Percentiles rank a stretch among this genome's conserved stretches.
These are phyloP conservation scores for Rhododendron molle DNA, from an alignment of 148 eudicot genomes.

Conservation along the genomic window DNA sequence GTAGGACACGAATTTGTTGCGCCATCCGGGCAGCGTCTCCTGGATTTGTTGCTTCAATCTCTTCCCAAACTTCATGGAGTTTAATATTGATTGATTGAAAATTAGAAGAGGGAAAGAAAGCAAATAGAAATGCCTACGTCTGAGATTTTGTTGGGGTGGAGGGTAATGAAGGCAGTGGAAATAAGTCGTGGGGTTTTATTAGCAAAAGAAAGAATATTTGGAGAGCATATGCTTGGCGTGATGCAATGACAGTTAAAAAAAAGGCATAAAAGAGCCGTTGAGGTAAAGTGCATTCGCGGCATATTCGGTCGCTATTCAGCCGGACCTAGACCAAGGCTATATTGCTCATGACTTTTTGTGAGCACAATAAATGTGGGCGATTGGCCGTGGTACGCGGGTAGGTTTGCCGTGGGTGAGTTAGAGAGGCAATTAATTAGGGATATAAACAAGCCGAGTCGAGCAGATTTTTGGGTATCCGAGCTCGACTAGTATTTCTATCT, in stretches of 20 bases:
- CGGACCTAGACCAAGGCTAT: slow-evolving; percentile 15
- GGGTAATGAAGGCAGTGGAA: background rate
- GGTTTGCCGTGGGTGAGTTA: background rate
- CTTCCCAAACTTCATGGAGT: slow-evolving; percentile 77
- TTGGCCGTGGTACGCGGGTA: background rate
- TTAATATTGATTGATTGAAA: background rate
- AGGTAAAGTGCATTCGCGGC: slow-evolving; percentile 38
- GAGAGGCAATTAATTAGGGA: background rate
- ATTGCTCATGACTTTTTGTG: slow-evolving; percentile 8
- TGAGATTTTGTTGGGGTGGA: background rate
- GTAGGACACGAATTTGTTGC: slow-evolving; percentile 67
- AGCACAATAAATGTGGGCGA: background rate
- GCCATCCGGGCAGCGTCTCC: slow-evolving; percentile 76
- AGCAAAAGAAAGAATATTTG: slow-evolving; percentile 41
- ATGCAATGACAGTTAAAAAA: slow-evolving; percentile 35
- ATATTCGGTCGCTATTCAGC: slow-evolving; percentile 35
- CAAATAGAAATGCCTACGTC: background rate
- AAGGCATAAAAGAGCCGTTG: slow-evolving; percentile 18
- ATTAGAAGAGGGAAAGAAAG: background rate
- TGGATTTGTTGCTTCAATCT: slow-evolving; percentile 71
- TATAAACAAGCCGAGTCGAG: background rate
- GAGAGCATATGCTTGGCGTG: slow-evolving; percentile 73
- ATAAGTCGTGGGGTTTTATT: slow-evolving; percentile 11
- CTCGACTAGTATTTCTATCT: no score
- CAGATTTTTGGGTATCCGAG: background rate